A percentile compares a stretch with the other conserved stretches of the same genome.
Evolutionary conservation across 345 rosid species (phyloP).

Genomic region (Populus ilicifolia): DNA sequence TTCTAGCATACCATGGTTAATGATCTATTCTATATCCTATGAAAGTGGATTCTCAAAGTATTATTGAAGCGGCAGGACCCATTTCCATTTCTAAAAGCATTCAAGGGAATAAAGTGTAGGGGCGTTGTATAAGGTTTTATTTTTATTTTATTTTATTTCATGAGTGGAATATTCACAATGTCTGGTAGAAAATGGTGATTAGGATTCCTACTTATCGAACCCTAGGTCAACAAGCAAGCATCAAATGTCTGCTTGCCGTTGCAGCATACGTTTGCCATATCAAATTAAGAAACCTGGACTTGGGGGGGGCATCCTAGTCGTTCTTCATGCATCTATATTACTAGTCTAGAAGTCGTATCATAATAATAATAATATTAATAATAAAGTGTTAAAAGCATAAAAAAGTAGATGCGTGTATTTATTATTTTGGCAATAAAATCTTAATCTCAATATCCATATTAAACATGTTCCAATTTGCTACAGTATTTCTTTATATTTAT

Average conservation of each 20-base stretch:
- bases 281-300: background rate
- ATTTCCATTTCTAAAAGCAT: background rate
- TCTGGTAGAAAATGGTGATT: conserved; percentile 2
- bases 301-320: background rate
- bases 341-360: too few species aligned
- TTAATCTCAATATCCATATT: too few species aligned
- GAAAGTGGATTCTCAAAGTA: conserved; percentile 19
- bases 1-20: too few species aligned
- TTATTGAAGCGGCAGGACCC: conserved; percentile 13
- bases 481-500: too few species aligned
- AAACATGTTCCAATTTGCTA: too few species aligned
- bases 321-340: background rate
- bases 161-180: conserved; percentile 11
- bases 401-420: too few species aligned
- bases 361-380: too few species aligned
- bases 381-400: too few species aligned
- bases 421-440: too few species aligned
- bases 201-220: conserved; percentile 14
- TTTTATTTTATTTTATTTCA: background rate
- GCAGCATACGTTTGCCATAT: background rate
- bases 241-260: background rate
- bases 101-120: conserved; percentile 10
- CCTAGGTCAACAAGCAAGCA: conserved; percentile 13
- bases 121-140: background rate
- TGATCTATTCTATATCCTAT: too few species aligned